Evolutionary conservation across 2,329 filamentous ascomycete genomes (phyloP).

Genomic region (Arthrobotrys entomopaga): DNA sequence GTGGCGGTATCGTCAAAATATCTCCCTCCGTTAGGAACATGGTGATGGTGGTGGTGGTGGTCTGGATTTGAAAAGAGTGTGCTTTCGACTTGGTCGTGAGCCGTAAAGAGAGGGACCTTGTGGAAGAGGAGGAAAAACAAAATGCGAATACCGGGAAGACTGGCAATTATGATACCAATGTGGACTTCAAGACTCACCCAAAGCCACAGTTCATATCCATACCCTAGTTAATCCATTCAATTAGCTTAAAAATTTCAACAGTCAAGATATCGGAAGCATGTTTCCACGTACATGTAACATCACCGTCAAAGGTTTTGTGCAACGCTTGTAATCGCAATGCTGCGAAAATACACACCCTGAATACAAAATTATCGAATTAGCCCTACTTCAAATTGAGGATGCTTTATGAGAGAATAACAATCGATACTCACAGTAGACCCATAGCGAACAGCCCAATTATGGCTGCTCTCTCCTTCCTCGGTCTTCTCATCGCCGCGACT

Average conservation of each 20-base stretch:
- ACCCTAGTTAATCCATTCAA: constrained; percentile 22
- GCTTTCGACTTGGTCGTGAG: constrained; percentile 37
- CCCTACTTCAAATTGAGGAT: background rate
- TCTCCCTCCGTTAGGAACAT: constrained; percentile 1
- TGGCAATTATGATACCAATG: constrained; percentile 51
- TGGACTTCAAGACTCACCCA: constrained; percentile 53
- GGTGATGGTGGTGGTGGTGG: constrained; percentile 12
- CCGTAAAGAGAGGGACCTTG: constrained; percentile 42
- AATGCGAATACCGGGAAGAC: constrained; percentile 46
- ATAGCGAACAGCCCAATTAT: constrained; percentile 35
- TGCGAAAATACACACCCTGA: constrained; percentile 48
- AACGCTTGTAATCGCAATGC: constrained; percentile 41
- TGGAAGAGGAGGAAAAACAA: constrained; percentile 36
- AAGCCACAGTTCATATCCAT: constrained; percentile 49
- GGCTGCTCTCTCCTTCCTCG: constrained; percentile 39
- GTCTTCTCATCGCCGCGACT: constrained; percentile 32
- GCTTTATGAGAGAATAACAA: too few species aligned
- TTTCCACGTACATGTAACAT: constrained; percentile 38
- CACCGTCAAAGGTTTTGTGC: constrained; percentile 42
- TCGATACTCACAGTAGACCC: constrained; percentile 40
- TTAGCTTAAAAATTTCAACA: background rate
- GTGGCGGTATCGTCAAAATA: constrained; percentile 42
- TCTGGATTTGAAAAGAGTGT: constrained; percentile 45
- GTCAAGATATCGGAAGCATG: background rate
- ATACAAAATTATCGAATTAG: background rate